Percentiles rank a stretch among this genome's conserved stretches.
These are phyloP conservation scores for Myrmaecium sp. DNA, from an alignment of 2,329 filamentous ascomycete species.

Conservation along the genomic window DNA sequence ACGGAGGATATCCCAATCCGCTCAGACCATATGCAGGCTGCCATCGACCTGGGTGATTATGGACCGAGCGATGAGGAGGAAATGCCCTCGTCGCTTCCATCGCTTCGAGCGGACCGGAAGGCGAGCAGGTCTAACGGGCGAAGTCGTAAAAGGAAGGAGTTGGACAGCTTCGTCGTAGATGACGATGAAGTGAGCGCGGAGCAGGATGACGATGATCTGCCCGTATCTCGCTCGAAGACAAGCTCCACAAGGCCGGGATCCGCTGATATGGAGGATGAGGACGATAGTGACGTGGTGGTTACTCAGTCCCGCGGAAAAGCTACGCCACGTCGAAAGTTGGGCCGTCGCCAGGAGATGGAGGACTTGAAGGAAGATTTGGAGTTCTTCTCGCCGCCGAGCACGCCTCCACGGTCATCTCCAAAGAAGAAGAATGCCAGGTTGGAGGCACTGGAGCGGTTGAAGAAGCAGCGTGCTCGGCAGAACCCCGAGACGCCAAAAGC, in stretches of 20 bases:
- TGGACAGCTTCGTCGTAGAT: slow-evolving; percentile 4
- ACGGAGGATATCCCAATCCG: too few species aligned
- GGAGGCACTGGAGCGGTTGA: slow-evolving; percentile 26
- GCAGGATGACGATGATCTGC: slow-evolving; percentile 5
- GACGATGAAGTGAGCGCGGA: slow-evolving; percentile 3
- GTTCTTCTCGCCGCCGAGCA: slow-evolving; percentile 19
- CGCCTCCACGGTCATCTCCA: slow-evolving; percentile 5
- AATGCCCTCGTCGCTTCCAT: slow-evolving; percentile 5
- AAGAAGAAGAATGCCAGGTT: slow-evolving; percentile 20
- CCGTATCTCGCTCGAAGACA: slow-evolving; percentile 1
- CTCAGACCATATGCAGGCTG: too few species aligned
- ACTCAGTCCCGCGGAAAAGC: slow-evolving; percentile 3
- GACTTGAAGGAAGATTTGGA: slow-evolving; percentile 30
- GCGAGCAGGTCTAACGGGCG: background rate
- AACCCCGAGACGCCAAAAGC: slow-evolving; percentile 9
- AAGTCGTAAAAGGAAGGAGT: background rate
- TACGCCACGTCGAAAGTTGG: slow-evolving; percentile 1
- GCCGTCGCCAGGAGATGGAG: slow-evolving; percentile 18
- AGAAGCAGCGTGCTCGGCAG: slow-evolving; percentile 21
- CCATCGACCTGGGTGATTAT: slow-evolving; percentile 3
- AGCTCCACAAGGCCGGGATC: slow-evolving; percentile 4
- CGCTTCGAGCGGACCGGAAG: too few species aligned
- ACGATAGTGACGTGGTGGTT: slow-evolving; percentile 5
- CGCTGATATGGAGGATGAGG: slow-evolving; percentile 6
- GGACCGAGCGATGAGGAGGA: slow-evolving; percentile 5